Percentiles rank a stretch among this genome's conserved stretches.
Conservation (phyloP, 2,329 filamentous ascomycete species). For the Ceratocystis ficicola region DNA sequence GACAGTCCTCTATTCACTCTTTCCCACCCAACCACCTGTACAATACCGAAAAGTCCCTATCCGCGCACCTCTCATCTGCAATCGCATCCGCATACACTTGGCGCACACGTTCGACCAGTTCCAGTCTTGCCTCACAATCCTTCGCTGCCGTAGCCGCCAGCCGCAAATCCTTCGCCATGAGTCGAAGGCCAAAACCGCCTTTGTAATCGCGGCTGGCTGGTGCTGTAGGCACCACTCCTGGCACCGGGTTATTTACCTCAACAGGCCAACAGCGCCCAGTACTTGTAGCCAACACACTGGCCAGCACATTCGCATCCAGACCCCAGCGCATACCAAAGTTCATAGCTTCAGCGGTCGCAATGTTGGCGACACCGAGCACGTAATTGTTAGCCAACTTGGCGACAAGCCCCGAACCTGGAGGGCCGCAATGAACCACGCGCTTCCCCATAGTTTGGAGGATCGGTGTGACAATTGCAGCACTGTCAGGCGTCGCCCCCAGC, state of each 20-base stretch:
- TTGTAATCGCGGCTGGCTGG: conserved; percentile 65
- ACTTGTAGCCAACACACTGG: conserved; percentile 80
- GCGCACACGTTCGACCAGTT: conserved; percentile 49
- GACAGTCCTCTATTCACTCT: conserved; percentile 28
- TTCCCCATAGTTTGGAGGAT: conserved; percentile 74
- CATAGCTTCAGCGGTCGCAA: conserved; percentile 55
- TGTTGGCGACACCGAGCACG: conserved; percentile 85
- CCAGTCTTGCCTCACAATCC: conserved; percentile 53
- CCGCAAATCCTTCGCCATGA: conserved; percentile 72
- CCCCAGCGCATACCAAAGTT: conserved; percentile 51
- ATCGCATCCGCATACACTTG: conserved; percentile 58
- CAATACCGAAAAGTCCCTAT: conserved; percentile 70
- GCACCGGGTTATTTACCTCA: conserved; percentile 90
- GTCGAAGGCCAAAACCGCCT: conserved; percentile 62
- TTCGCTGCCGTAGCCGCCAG: conserved; percentile 60
- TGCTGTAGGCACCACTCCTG: conserved; percentile 63
- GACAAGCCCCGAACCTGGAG: conserved; percentile 71
- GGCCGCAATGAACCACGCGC: conserved; percentile 73
- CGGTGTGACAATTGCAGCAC: conserved; percentile 44
- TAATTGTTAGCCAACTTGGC: conserved; percentile 98
- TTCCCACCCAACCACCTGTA: conserved; percentile 57
- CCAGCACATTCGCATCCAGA: conserved; percentile 52
- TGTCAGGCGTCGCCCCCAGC: conserved; percentile 57
- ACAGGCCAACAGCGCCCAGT: conserved; percentile 95
- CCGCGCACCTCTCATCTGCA: conserved; percentile 47